Percentiles rank a stretch among this genome's conserved stretches.
Conservation (phyloP, 225 moss, liverwort and hornwort species). For the Neckera pumila region DNA sequence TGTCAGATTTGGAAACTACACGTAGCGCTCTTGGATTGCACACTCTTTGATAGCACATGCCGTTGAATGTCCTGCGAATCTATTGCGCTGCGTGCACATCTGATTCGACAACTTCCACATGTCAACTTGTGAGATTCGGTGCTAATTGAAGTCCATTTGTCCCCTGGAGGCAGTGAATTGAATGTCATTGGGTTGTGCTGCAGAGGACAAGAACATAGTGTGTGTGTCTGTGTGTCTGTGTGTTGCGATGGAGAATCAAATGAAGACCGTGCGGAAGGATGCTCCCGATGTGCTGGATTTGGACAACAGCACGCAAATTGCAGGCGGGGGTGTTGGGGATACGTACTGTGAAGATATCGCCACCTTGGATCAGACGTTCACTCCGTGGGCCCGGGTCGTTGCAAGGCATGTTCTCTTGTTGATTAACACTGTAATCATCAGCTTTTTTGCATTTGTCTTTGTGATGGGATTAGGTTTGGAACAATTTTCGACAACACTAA, state of each 20-base stretch:
- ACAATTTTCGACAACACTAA: neutral
- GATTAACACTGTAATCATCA: neutral
- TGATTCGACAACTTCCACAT: neutral
- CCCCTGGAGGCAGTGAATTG: neutral
- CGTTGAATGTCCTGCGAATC: neutral
- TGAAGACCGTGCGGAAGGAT: constrained; percentile 4
- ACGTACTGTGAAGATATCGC: constrained; percentile 13
- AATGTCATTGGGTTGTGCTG: neutral
- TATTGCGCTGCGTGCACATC: neutral
- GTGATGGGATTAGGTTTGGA: neutral
- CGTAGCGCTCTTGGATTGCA: neutral
- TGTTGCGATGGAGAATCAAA: constrained; percentile 18
- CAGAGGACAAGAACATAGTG: neutral
- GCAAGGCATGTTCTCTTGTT: constrained; percentile 10
- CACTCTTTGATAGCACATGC: neutral
- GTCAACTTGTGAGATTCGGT: neutral
- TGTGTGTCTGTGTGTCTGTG: neutral
- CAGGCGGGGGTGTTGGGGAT: constrained; percentile 26
- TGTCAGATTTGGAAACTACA: neutral
- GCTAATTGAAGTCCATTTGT: neutral
- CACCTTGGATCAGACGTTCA: constrained; percentile 10
- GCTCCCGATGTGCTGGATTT: constrained; percentile 32
- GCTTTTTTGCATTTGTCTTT: neutral
- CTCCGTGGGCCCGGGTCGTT: constrained; percentile 32
- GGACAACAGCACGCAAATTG: constrained; percentile 20